phyloP scores from a whole-genome alignment of 805 yeast species.

The Lipomyces sp. region DNA sequence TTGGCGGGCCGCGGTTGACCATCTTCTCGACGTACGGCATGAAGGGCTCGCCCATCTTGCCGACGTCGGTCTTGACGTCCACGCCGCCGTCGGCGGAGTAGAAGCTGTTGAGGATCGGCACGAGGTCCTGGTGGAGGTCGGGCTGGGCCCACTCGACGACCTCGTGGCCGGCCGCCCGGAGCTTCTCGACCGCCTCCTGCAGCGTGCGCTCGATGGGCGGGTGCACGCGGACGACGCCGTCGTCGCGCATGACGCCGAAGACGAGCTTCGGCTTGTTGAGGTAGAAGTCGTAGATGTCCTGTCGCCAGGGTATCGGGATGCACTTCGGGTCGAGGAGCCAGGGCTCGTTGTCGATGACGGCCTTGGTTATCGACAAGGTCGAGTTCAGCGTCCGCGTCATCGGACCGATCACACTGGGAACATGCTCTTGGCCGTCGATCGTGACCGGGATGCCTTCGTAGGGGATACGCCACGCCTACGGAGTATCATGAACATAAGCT shows the following conservation, averaged over 20 bases:
- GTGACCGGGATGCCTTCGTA: conserved; percentile 40
- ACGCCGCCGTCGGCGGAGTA: conserved; percentile 49
- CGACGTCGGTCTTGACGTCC: conserved; percentile 36
- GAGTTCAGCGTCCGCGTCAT: conserved; percentile 42
- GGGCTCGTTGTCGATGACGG: conserved; percentile 43
- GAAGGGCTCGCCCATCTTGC: conserved; percentile 46
- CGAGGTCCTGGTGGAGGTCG: conserved; percentile 37
- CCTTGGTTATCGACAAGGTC: conserved; percentile 42
- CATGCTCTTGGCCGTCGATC: conserved; percentile 51
- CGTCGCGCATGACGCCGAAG: conserved; percentile 49
- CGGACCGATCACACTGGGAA: conserved; percentile 53
- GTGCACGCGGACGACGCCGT: conserved; percentile 48
- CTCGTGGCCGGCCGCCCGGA: conserved; percentile 56
- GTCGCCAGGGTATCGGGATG: conserved; percentile 52
- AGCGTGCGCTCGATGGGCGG: conserved; percentile 57
- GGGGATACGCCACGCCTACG: conserved; percentile 31
- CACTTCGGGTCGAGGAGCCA: conserved; percentile 51
- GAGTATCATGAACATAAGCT: background rate
- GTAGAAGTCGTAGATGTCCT: conserved; percentile 29
- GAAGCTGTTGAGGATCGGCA: conserved; percentile 39
- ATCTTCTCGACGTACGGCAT: conserved; percentile 42
- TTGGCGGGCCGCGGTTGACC: conserved; percentile 37
- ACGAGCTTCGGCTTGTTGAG: conserved; percentile 37
- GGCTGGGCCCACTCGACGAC: conserved; percentile 50
- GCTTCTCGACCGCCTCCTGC: conserved; percentile 50